Base-by-base conservation (phyloP, 2,329 filamentous ascomycete genomes). In the Ophiocordyceps unilateralis region DNA sequence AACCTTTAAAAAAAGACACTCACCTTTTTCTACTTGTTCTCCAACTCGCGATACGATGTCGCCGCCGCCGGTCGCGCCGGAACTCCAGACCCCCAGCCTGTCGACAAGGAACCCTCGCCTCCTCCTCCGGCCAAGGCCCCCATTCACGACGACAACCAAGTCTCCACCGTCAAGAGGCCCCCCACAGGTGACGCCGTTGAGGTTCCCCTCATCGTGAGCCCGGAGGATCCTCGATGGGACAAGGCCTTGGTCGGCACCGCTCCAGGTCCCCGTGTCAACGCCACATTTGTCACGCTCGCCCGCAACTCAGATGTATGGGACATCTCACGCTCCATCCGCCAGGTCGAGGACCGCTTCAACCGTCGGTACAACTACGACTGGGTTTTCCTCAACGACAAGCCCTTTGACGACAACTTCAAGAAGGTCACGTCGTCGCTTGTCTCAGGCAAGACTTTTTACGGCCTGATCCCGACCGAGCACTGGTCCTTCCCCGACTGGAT, bases 271-370 rank as follows among this genome's bases (percentile, higher is more conserved):
- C 83, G 85, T 55, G 85, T 93, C 72, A 98, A 98, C 63, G 91
- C 93, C 41, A 98, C 91, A 11, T 98, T 98, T 57, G 87, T 98
- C 43, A 94, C 88, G 20, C 75, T 98, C 47, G 91, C 91, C 43
- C 81, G 91, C 55, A 98, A 98, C 66, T 73, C 69, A 44, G 91
- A 98, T 58, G 68, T 96, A 23, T 98, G 91, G 91, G 91, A 98
- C 41, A 94, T 98, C 57, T 84, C 87, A 48, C 78, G 86, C 56
- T 95, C 88, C 12, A 98, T 98, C 57, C 85, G 91, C 44, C 85
- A 94, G 58, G 79, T 98, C 44, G 91, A 98, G 65, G 91, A 98
- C 63, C 84, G 91, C 57, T 98, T 98, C 77, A 98, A 98, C 68
- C 78, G 79, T 55, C 83, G 89, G 55, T 96, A 83, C 69, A 81